Conservation (phyloP, 2,329 filamentous ascomycete genomes). For the Curvularia verruculosa region DNA sequence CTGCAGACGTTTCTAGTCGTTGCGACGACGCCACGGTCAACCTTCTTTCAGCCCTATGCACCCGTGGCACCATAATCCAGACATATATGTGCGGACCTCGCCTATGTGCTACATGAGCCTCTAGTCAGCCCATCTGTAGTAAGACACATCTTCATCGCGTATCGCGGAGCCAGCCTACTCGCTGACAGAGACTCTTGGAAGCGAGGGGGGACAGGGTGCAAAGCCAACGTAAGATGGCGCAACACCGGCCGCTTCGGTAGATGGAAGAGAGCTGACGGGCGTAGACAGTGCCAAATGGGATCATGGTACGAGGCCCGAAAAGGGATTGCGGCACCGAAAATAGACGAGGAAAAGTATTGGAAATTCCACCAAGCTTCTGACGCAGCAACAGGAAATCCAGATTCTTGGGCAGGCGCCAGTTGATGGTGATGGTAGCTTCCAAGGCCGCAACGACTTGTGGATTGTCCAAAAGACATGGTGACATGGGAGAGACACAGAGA, state of each 20-base stretch:
- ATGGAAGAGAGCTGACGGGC: conserved; percentile 1
- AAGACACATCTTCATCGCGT: conserved; percentile 10
- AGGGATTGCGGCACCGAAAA: conserved; percentile 5
- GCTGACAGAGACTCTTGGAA: neutral
- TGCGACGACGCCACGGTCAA: conserved; percentile 8
- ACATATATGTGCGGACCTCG: conserved; percentile 12
- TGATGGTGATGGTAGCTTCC: neutral
- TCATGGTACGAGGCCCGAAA: neutral
- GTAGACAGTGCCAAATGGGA: neutral
- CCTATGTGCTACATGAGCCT: conserved; percentile 9
- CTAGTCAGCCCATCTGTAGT: neutral
- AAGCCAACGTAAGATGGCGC: conserved; percentile 1
- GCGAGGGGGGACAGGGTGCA: neutral
- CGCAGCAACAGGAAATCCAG: neutral
- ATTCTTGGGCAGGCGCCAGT: neutral
- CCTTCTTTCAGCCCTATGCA: conserved; percentile 13
- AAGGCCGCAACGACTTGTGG: neutral
- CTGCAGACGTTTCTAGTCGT: neutral
- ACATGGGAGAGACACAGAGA: no score
- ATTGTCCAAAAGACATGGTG: neutral
- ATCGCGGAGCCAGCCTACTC: neutral
- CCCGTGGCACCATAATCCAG: conserved; percentile 1
- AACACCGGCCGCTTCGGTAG: neutral
- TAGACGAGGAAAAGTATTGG: conserved; percentile 5
- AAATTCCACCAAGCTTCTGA: conserved; percentile 3